phyloP scores from a whole-genome alignment of 2,329 filamentous ascomycete species.

The Botryotinia globosa region DNA sequence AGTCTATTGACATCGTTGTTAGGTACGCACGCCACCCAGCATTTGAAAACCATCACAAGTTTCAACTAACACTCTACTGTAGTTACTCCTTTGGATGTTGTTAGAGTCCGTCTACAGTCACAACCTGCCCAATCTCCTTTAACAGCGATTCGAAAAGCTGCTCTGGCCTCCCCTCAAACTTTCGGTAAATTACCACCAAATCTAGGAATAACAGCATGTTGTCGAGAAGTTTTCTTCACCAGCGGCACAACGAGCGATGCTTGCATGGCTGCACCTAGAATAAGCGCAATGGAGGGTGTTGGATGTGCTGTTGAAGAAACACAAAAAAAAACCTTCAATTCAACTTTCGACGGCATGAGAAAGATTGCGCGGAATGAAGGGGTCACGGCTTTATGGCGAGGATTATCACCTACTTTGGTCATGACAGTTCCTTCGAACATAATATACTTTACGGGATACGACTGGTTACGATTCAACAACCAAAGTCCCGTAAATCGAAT shows the following conservation, averaged over 20 bases:
- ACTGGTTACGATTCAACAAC: conserved; percentile 78
- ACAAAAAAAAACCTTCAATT: conserved; percentile 78
- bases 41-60: conserved; percentile 3
- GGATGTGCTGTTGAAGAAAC: conserved; percentile 84
- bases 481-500: conserved; percentile 66
- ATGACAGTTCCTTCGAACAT: conserved; percentile 97
- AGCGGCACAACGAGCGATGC: conserved; percentile 69
- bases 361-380: conserved; percentile 97
- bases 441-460: conserved; percentile 98
- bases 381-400: conserved; percentile 81
- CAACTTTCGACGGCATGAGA: conserved; percentile 84
- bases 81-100: conserved; percentile 96
- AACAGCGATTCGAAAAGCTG: conserved; percentile 53
- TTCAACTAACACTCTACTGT: conserved; percentile 17
- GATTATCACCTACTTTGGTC: conserved; percentile 85
- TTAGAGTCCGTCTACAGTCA: conserved; percentile 90
- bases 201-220: conserved; percentile 90
- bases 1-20: conserved; percentile 87
- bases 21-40: conserved; percentile 54
- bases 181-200: conserved; percentile 73
- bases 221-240: conserved; percentile 94
- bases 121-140: conserved; percentile 57
- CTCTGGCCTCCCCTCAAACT: conserved; percentile 50
- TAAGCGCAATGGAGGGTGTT: conserved; percentile 38
- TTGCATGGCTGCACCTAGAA: conserved; percentile 43